Conservation (phyloP, 208 protist species). For the Leishmania aethiopica region DNA sequence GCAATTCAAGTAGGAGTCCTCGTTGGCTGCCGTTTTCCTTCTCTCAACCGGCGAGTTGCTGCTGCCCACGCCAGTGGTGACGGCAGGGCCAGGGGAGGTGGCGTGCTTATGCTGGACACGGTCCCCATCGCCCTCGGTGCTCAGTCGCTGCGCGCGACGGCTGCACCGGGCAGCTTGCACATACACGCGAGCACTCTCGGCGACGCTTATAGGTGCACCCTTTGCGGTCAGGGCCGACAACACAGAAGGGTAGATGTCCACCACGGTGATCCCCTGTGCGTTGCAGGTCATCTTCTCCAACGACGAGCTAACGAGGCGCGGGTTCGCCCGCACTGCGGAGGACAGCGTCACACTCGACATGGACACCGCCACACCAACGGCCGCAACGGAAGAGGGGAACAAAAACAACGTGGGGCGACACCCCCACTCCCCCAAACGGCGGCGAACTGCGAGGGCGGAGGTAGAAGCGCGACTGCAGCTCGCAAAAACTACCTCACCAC, state of each 20-base stretch:
- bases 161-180: background rate
- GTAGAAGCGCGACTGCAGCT: background rate
- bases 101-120: background rate
- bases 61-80: background rate
- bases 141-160: background rate
- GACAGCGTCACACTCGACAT: conserved; percentile 48
- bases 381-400: background rate
- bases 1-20: conserved; percentile 27
- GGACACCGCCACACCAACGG: background rate
- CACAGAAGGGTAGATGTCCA: conserved; percentile 71
- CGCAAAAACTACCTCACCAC: background rate
- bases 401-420: background rate
- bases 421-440: background rate
- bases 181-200: conserved; percentile 21
- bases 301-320: conserved; percentile 57
- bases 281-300: conserved; percentile 74
- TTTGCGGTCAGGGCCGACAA: conserved; percentile 57
- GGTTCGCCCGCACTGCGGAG: conserved; percentile 40
- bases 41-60: background rate
- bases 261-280: conserved; percentile 57
- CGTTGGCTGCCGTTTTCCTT: conserved; percentile 1
- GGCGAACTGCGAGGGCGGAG: background rate
- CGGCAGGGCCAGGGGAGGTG: background rate
- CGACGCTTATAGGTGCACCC: conserved; percentile 22
- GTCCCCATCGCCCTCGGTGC: background rate